These are phyloP conservation scores for Podospora comata DNA, from an alignment of 495 filamentous ascomycete species.

Conservation along the genomic window DNA sequence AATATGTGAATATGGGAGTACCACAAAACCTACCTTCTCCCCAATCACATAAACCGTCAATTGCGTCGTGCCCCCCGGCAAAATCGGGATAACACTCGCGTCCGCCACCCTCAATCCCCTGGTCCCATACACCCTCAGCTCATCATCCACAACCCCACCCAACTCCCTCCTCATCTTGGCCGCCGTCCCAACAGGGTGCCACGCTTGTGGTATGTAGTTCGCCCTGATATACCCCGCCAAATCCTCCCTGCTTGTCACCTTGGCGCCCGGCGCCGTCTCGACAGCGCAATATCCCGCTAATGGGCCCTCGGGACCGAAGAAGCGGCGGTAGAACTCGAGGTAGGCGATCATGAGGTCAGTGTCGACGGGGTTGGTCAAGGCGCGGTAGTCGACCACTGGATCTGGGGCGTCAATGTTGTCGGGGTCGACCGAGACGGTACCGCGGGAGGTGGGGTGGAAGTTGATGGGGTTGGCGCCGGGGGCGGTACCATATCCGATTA, in stretches of 20 bases:
- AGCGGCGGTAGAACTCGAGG: constrained; percentile 30
- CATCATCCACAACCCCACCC: constrained; percentile 47
- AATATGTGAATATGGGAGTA: not conserved
- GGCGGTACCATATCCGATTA: constrained; percentile 27
- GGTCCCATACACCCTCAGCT: constrained; percentile 49
- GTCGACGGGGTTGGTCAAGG: constrained; percentile 37
- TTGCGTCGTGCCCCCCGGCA: constrained; percentile 41
- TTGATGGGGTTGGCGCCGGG: constrained; percentile 30
- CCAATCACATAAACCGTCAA: constrained; percentile 52
- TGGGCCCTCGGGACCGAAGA: constrained; percentile 22
- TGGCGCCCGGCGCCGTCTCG: constrained; percentile 19
- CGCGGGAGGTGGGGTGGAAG: constrained; percentile 40
- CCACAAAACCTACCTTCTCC: constrained; percentile 34
- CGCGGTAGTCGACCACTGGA: constrained; percentile 35
- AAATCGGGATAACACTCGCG: constrained; percentile 39
- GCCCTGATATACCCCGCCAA: constrained; percentile 4
- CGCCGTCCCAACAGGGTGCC: constrained; percentile 41
- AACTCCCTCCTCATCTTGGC: constrained; percentile 42
- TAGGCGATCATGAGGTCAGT: constrained; percentile 28
- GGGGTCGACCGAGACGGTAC: constrained; percentile 38
- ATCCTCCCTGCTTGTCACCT: constrained; percentile 27
- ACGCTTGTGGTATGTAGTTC: constrained; percentile 27
- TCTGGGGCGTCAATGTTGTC: constrained; percentile 31
- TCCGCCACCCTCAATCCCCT: constrained; percentile 41
- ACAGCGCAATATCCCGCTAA: too few relatives aligned